Evolutionary conservation across 1,284 basidiomycete genomes (phyloP).

Genomic region (Cutaneotrichosporon cutaneum): DNA sequence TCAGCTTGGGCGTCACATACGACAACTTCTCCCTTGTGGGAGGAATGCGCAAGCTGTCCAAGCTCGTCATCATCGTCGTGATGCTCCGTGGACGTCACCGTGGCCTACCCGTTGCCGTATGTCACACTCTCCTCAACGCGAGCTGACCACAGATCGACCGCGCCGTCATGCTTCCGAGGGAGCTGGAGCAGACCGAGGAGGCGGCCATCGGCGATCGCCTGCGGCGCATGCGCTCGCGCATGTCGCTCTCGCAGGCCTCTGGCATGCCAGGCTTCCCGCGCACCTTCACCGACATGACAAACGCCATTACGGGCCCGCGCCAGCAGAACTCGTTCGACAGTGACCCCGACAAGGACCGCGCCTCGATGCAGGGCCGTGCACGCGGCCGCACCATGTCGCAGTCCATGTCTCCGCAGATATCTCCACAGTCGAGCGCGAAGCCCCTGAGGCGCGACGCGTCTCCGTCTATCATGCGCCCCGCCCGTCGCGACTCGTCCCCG

Average conservation of each 20-base stretch:
- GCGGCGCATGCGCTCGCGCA: conserved; percentile 20
- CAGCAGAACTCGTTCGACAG: neutral
- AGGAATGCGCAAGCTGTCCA: conserved; percentile 41
- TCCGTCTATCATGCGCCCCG: neutral
- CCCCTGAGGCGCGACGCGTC: conserved; percentile 4
- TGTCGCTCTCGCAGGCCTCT: conserved; percentile 6
- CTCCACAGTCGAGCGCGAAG: neutral
- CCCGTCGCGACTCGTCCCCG: neutral
- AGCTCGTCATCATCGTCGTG: conserved; percentile 45
- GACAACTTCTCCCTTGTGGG: conserved; percentile 50
- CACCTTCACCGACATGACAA: conserved; percentile 13
- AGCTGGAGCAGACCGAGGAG: conserved; percentile 48
- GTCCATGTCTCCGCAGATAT: neutral
- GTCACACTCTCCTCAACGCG: neutral
- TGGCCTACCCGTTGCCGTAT: conserved; percentile 41
- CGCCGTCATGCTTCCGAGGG: conserved; percentile 52
- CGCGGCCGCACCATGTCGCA: neutral
- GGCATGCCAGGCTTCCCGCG: conserved; percentile 12
- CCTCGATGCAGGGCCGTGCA: neutral
- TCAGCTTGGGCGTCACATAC: conserved; percentile 71
- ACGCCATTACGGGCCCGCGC: neutral
- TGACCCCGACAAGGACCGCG: neutral
- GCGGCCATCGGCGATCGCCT: conserved; percentile 38
- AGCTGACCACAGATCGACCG: conserved; percentile 44
- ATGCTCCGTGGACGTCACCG: conserved; percentile 49